Conservation (phyloP, 2,329 filamentous ascomycete species). For the Magnaporthiopsis poae region DNA sequence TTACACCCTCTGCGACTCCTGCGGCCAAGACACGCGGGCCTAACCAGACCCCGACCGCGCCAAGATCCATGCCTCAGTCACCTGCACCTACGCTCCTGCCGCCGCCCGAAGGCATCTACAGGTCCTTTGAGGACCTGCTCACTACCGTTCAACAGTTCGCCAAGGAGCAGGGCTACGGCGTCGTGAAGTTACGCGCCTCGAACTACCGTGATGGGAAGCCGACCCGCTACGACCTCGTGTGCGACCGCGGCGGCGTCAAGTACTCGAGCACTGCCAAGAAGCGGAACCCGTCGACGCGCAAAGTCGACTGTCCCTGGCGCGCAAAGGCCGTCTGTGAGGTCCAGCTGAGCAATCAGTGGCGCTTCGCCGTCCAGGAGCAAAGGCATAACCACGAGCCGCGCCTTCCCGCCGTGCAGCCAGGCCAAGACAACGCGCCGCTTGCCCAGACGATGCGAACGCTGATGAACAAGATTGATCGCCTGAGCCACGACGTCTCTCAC, state of each 20-base stretch:
- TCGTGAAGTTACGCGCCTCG: slow-evolving; percentile 52
- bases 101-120: slow-evolving; percentile 51
- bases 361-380: slow-evolving; percentile 51
- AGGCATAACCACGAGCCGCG: slow-evolving; percentile 54
- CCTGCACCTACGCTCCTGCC: slow-evolving; percentile 38
- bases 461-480: slow-evolving; percentile 49
- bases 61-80: slow-evolving; percentile 24
- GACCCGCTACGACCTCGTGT: slow-evolving; percentile 53
- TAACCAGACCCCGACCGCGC: slow-evolving; percentile 16
- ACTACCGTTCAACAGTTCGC: slow-evolving; percentile 48
- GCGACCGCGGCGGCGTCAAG: slow-evolving; percentile 54
- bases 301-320: slow-evolving; percentile 54
- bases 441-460: slow-evolving; percentile 48
- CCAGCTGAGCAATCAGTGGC: slow-evolving; percentile 53
- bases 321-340: slow-evolving; percentile 56
- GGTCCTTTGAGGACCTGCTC: slow-evolving; percentile 49
- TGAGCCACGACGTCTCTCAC: slow-evolving; percentile 46
- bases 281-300: slow-evolving; percentile 53
- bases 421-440: slow-evolving; percentile 48
- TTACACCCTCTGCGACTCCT: slow-evolving; percentile 6
- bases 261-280: slow-evolving; percentile 57
- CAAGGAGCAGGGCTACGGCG: slow-evolving; percentile 53
- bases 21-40: slow-evolving; percentile 9
- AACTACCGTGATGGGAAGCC: slow-evolving; percentile 55
- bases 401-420: slow-evolving; percentile 41